A percentile compares a stretch with the other conserved stretches of the same genome.
phyloP scores from a whole-genome alignment of 2,329 filamentous ascomycete species.

The Xylariaceae sp. region DNA sequence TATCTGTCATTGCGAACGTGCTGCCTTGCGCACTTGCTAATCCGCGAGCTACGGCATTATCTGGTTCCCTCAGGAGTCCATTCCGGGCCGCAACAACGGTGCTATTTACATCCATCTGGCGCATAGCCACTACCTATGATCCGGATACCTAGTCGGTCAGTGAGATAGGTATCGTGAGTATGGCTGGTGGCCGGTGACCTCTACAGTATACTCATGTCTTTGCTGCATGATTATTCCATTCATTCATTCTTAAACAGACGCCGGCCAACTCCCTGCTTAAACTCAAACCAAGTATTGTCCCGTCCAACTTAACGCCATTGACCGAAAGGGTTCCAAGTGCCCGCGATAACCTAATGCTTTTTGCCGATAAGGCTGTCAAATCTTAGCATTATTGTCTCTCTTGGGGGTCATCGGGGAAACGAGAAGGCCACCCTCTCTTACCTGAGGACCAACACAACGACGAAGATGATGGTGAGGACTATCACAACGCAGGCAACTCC shows the following conservation, averaged over 20 bases:
- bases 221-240: not conserved
- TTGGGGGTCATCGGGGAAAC: not conserved
- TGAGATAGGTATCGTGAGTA: slow-evolving; percentile 29
- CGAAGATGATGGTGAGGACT: not conserved
- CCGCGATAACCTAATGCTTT: not conserved
- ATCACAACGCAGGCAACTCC: slow-evolving; percentile 7
- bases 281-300: not conserved
- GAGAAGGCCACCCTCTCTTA: not conserved
- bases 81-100: slow-evolving; percentile 58
- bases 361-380: slow-evolving; percentile 4
- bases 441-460: slow-evolving; percentile 11
- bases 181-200: not conserved
- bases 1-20: slow-evolving; percentile 54
- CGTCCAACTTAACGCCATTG: not conserved
- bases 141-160: slow-evolving; percentile 43
- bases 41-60: slow-evolving; percentile 55
- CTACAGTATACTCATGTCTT: not conserved
- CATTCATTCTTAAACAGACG: not conserved
- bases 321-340: not conserved
- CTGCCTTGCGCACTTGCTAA: slow-evolving; percentile 49
- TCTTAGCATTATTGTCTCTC: not conserved
- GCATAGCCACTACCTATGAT: slow-evolving; percentile 44
- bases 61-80: slow-evolving; percentile 47
- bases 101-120: slow-evolving; percentile 54
- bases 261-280: not conserved